Evolutionary conservation across 2,329 filamentous ascomycete species (phyloP).

Genomic region (Trichoderma citrinoviride): DNA sequence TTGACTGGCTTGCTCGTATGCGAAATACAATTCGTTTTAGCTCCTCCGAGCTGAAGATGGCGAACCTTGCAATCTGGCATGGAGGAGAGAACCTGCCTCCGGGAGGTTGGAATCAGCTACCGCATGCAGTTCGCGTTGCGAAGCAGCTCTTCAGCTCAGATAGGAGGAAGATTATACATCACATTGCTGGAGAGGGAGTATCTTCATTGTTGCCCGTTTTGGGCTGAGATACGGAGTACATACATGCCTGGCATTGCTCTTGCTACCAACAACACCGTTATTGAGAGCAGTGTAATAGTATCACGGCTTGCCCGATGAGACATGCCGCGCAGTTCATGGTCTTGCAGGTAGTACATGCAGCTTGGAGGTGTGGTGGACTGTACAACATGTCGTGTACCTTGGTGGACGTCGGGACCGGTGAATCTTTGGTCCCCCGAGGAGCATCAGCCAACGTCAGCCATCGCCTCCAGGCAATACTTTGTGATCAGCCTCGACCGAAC

Average conservation of each 20-base stretch:
- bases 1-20: not conserved
- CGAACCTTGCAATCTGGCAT: not conserved
- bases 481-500: no score
- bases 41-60: not conserved
- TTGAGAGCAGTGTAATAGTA: not conserved
- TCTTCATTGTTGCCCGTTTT: no score
- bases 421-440: slow-evolving; percentile 3
- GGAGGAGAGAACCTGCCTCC: not conserved
- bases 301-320: not conserved
- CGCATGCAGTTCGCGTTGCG: not conserved
- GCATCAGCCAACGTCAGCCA: not conserved
- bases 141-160: not conserved
- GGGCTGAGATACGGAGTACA: not conserved
- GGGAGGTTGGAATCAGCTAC: not conserved
- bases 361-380: no score
- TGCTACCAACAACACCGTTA: not conserved
- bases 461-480: not conserved
- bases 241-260: not conserved
- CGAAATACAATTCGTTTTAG: no score
- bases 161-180: not conserved
- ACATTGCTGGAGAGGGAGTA: not conserved
- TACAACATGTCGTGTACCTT: not conserved
- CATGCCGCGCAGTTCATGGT: not conserved
- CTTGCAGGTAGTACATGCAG: not conserved
- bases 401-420: not conserved